Percentiles rank a stretch among this genome's conserved stretches.
Evolutionary conservation across 768 basidiomycete species (phyloP).

Genomic region (Tylopilus subfusipes): DNA sequence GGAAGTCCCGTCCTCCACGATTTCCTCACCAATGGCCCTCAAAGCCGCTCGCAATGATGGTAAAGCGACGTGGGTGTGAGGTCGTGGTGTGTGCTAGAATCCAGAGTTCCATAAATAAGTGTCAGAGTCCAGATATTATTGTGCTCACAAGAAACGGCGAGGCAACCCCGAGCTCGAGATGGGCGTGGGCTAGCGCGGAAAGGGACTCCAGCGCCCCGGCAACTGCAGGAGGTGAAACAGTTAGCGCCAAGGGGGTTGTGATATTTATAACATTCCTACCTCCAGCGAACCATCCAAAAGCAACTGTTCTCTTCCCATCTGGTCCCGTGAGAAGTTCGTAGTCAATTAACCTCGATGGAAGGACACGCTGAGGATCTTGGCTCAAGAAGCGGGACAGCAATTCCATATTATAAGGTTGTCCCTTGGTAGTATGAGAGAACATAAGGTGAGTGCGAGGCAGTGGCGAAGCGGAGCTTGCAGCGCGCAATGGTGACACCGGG

Average conservation of each 20-base stretch:
- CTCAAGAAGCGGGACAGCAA: constrained; percentile 64
- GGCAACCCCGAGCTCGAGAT: constrained; percentile 74
- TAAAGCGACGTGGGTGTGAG: constrained; percentile 67
- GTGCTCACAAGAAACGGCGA: constrained; percentile 75
- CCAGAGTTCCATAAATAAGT: background rate
- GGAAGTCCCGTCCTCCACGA: constrained; percentile 57
- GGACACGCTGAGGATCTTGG: constrained; percentile 16
- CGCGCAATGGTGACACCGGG: constrained; percentile 32
- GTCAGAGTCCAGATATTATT: background rate
- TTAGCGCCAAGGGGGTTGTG: background rate
- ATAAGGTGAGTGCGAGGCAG: constrained; percentile 72
- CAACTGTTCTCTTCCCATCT: constrained; percentile 73
- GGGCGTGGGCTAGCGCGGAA: constrained; percentile 70
- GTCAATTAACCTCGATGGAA: constrained; percentile 64
- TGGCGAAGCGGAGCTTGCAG: constrained; percentile 12
- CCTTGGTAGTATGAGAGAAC: constrained; percentile 92
- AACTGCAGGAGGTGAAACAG: constrained; percentile 40
- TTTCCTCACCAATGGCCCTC: constrained; percentile 51
- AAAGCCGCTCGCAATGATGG: constrained; percentile 50
- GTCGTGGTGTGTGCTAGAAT: constrained; percentile 65
- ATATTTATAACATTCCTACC: constrained; percentile 41
- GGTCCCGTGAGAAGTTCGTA: constrained; percentile 73
- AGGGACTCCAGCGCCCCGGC: constrained; percentile 84
- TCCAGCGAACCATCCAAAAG: constrained; percentile 92
- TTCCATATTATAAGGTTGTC: constrained; percentile 81